Base-by-base conservation (phyloP, 768 basidiomycete species). In the Boletellus emodensis region DNA sequence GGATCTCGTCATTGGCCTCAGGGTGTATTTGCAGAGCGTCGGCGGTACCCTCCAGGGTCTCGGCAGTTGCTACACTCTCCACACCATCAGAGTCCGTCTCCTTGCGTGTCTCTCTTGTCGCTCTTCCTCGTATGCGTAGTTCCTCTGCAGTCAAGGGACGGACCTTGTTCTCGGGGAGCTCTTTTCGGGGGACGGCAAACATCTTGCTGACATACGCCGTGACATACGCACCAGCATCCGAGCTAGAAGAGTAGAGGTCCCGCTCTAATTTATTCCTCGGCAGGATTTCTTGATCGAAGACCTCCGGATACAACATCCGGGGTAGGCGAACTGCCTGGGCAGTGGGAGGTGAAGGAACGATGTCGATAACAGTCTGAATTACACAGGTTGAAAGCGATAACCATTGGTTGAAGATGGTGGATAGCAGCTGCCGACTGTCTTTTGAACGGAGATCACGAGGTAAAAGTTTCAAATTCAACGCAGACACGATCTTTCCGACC, bases 131-230 rank as follows among this genome's bases (percentile, higher is more conserved):
- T 10, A 72, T 70, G 17, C 89, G 77, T 81, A 94, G 83, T 61
- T 95, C 89, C 33, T 94, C 92, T 0, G 89, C 87, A 0, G 87
- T 90, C 41, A 90, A 60, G 15, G 79, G 73, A 58, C 76, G 84
- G 61, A 82, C 82, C 70, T 90, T 91, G 67, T 88, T 85, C 63
- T 94, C 89, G 0, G 95, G 95, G 20, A 99, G 72, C 42, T 94
- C 87, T 48, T 80, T 80, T 18, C 68, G 71, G n/a, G 83, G 71
- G 0, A 97, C 86, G 1, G 94, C 93, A 62, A 98, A 97, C 95
- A 98, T 99, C 69, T 98, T 99, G 77, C 91, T 95, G 41, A 97
- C 88, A 67, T 94, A 96, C 6, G 86, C 95, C 14, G 85, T 81
- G 12, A 93, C 75, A 49, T 71, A 81, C 0, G 86, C 84, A 6